Percentiles rank a stretch among this genome's conserved stretches.
phyloP scores from a whole-genome alignment of 495 filamentous ascomycete species.

The Lasiosphaeria miniovina region DNA sequence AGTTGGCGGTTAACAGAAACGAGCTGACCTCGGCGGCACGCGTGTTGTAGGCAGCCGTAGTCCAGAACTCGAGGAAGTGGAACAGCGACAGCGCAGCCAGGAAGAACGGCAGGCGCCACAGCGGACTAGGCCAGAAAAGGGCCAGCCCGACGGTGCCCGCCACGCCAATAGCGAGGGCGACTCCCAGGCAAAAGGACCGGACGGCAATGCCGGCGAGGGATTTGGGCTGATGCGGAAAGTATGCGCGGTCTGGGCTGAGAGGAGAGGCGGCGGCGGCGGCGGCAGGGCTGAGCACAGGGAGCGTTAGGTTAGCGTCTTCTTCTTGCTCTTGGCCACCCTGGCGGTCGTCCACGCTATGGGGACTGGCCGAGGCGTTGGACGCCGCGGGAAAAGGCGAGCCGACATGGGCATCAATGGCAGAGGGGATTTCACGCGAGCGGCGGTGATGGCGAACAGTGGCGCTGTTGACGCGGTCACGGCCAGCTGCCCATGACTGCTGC shows the following conservation, averaged over 20 bases:
- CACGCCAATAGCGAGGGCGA: slow-evolving; percentile 41
- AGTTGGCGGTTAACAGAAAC: slow-evolving; percentile 85
- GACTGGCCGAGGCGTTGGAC: slow-evolving; percentile 1
- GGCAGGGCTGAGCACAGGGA: slow-evolving; percentile 33
- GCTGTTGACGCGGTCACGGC: slow-evolving; percentile 7
- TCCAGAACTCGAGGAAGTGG: slow-evolving; percentile 95
- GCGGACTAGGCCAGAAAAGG: slow-evolving; percentile 38
- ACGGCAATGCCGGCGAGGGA: slow-evolving; percentile 77
- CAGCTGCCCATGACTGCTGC: not conserved
- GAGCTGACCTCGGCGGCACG: slow-evolving; percentile 63
- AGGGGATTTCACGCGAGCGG: slow-evolving; percentile 6
- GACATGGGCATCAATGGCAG: slow-evolving; percentile 9
- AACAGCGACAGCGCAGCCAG: slow-evolving; percentile 70
- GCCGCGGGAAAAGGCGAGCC: slow-evolving; percentile 1
- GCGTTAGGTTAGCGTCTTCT: slow-evolving; percentile 30
- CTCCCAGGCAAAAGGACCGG: slow-evolving; percentile 58
- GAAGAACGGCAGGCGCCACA: slow-evolving; percentile 88
- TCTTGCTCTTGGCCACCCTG: slow-evolving; percentile 2
- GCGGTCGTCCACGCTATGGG: not conserved
- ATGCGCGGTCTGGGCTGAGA: slow-evolving; percentile 27
- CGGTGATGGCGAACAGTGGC: slow-evolving; percentile 9
- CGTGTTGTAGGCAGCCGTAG: slow-evolving; percentile 81
- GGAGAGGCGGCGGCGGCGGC: slow-evolving; percentile 20
- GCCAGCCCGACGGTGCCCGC: slow-evolving; percentile 41
- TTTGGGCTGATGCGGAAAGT: slow-evolving; percentile 57